Base-by-base conservation (phyloP, 352 stramenopile species). In the Saprolegnia diclina region DNA sequence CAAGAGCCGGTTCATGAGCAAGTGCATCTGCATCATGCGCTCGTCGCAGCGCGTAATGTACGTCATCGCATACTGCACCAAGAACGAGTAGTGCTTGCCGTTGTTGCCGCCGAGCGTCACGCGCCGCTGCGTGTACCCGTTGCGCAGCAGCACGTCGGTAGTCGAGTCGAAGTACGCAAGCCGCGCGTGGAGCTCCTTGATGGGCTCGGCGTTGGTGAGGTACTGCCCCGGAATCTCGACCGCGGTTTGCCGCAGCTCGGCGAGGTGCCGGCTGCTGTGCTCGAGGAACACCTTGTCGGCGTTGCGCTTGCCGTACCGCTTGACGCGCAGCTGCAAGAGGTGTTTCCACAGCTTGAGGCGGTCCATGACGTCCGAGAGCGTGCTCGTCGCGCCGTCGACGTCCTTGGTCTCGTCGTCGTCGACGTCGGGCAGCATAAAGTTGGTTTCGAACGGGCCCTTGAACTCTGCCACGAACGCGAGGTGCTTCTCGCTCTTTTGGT, bases 141-240 rank as follows among this genome's bases (percentile, higher is more conserved):
- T 91, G 50, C 88, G 83, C 55, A 94, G 46, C 29, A 96, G 52
- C 10, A 96, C 82, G 48, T 95, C 86, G 21, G 93, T 85, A 4
- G 86, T 86, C 55, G 81, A 92, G 69, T 97, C 82, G 55, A 97
- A 96, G 59, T 94, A 86, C 59, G 90, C 74, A 22, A 97, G 90
- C 56, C 90, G 92, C 52, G 90, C 88, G 71, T 97, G 90, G 45
- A 97, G 75, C 55, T 97, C 90, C 65, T 95, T 95, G 68, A 94
- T 94, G 11, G 91, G 91, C 69, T 97, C 91, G 57, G 79, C 90
- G 73, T 96, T 87, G 44, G 87, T 89, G 50, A 94, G 85, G 69
- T 97, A 97, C 78, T 97, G 91, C 1, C 91, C 91, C 0, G 91
- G 91, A 38, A 97, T 86, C 71, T 97, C 91, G 72, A 97, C 90